A percentile compares a stretch with the other conserved stretches of the same genome.
These are phyloP conservation scores for Suillus subalutaceus DNA, from an alignment of 768 basidiomycete genomes.

Conservation along the genomic window DNA sequence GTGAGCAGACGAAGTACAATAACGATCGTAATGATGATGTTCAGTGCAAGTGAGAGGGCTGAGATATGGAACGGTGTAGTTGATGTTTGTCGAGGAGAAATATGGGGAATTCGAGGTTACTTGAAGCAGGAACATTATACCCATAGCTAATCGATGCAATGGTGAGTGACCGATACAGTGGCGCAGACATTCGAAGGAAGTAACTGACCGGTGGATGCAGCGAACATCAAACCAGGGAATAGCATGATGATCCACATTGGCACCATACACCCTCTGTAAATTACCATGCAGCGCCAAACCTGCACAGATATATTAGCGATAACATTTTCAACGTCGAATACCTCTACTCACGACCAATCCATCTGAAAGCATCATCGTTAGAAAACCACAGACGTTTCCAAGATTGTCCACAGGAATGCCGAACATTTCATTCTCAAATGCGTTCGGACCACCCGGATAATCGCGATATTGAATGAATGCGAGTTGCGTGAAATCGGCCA, in stretches of 20 bases:
- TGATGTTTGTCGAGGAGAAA: constrained; percentile 9
- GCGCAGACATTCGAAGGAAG: background rate
- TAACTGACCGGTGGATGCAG: constrained; percentile 1
- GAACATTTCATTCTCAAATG: constrained; percentile 24
- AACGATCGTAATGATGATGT: constrained; percentile 34
- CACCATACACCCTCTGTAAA: background rate
- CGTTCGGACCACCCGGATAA: constrained; percentile 34
- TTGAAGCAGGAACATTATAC: background rate
- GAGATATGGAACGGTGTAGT: constrained; percentile 27
- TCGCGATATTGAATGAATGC: constrained; percentile 36
- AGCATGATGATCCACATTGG: background rate
- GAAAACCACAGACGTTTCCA: constrained; percentile 17
- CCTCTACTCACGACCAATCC: constrained; percentile 17
- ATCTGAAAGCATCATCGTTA: constrained; percentile 20
- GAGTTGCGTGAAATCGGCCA: constrained; percentile 28
- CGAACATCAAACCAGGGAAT: background rate
- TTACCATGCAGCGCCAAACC: constrained; percentile 4
- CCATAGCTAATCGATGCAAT: background rate
- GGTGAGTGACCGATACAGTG: background rate
- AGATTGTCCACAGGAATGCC: constrained; percentile 21
- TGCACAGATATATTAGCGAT: no score
- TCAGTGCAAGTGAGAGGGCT: constrained; percentile 33
- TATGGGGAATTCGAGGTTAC: background rate
- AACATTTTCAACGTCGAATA: no score
- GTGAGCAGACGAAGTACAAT: constrained; percentile 33